Evolutionary conservation across 768 basidiomycete genomes (phyloP).

Genomic region (Rhizopogon sp.): DNA sequence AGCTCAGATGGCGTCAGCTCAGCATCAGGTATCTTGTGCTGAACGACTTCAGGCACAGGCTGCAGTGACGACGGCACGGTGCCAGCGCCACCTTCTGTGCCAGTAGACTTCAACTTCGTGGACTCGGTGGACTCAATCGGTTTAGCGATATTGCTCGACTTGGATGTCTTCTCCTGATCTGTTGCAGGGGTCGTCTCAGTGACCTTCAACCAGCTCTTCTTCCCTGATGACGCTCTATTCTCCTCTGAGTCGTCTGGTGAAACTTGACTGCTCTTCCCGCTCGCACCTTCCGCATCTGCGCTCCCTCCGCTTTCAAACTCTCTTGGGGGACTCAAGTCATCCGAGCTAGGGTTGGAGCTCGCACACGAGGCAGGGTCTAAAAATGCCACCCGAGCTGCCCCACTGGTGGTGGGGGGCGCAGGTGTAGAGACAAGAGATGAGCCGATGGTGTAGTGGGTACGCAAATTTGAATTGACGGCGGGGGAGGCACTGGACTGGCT

Average conservation of each 20-base stretch:
- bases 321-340: slow-evolving; percentile 8
- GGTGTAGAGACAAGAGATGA: slow-evolving; percentile 17
- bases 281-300: slow-evolving; percentile 1
- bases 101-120: slow-evolving; percentile 1
- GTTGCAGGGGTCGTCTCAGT: slow-evolving; percentile 1
- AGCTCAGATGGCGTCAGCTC: slow-evolving; percentile 2
- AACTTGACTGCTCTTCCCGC: slow-evolving; percentile 4
- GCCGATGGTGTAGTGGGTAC: slow-evolving; percentile 4
- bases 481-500: background rate
- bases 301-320: no score
- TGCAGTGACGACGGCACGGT: background rate
- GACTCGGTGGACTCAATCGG: background rate
- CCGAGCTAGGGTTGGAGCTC: slow-evolving; percentile 11
- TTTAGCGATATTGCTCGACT: background rate
- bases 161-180: background rate
- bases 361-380: slow-evolving; percentile 5
- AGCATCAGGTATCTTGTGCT: background rate
- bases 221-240: background rate
- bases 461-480: background rate
- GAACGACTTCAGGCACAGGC: background rate
- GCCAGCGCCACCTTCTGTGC: no score
- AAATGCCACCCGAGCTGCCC: background rate
- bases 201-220: background rate
- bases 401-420: slow-evolving; percentile 2
- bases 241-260: slow-evolving; percentile 7